A percentile compares a stretch with the other conserved stretches of the same genome.
Evolutionary conservation across 2,329 filamentous ascomycete genomes (phyloP).

Genomic region (Rutstroemia sydowiana): DNA sequence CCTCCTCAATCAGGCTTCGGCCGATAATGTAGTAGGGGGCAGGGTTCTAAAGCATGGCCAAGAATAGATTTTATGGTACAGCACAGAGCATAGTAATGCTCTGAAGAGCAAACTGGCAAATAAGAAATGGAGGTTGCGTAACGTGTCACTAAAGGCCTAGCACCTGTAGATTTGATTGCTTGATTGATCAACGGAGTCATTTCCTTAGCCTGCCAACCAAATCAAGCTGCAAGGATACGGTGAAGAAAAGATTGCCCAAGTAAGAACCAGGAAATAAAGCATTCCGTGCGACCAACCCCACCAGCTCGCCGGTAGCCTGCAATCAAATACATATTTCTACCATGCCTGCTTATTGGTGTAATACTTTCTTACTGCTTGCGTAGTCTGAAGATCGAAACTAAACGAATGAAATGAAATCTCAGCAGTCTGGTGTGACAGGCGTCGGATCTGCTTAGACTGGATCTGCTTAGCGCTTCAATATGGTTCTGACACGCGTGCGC

Average conservation of each 20-base stretch:
- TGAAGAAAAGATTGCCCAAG: neutral
- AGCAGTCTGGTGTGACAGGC: neutral
- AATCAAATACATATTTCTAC: neutral
- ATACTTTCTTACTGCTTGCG: neutral
- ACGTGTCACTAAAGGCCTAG: neutral
- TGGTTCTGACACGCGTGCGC: slow-evolving; percentile 4
- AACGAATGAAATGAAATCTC: too few relatives aligned
- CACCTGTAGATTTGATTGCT: too few relatives aligned
- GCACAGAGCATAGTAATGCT: neutral
- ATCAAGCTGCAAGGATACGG: neutral
- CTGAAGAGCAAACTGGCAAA: neutral
- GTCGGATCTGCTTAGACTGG: too few relatives aligned
- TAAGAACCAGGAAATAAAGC: neutral
- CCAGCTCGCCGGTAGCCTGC: neutral
- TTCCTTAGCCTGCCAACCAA: neutral
- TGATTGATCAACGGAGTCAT: neutral
- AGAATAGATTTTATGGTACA: neutral
- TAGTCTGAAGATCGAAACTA: too few relatives aligned
- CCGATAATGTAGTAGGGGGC: too few relatives aligned
- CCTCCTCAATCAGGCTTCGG: too few relatives aligned
- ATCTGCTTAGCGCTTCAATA: neutral
- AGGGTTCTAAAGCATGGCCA: too few relatives aligned
- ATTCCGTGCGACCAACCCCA: neutral
- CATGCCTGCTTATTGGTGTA: neutral
- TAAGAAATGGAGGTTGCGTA: neutral